A percentile compares a stretch with the other conserved stretches of the same genome.
Conservation (phyloP, 75 land plant genomes). For the Isoetes taiwanensis region DNA sequence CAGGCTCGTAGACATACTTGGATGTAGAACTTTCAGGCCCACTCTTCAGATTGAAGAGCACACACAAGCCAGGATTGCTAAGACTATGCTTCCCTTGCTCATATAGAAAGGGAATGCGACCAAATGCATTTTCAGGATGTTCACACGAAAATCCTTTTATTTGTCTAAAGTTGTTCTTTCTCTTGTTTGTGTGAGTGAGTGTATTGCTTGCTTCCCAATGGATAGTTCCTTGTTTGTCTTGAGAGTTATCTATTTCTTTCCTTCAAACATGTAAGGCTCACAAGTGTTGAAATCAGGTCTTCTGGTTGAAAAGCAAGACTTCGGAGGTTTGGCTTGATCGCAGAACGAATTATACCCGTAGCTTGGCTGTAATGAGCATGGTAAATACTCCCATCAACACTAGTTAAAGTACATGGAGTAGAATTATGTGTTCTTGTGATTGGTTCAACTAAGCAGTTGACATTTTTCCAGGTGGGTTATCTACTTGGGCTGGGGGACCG, state of each 20-base stretch:
- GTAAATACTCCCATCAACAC: constrained; percentile 31
- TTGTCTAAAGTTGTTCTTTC: background rate
- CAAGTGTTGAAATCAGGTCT: too few species aligned
- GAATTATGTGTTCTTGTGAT: background rate
- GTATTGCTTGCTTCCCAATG: background rate
- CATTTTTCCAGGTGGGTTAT: constrained; percentile 73
- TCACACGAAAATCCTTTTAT: background rate
- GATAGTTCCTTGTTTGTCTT: background rate
- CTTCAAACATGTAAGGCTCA: too few species aligned
- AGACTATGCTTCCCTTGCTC: too few species aligned
- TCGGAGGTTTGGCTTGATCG: constrained; percentile 96
- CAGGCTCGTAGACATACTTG: too few species aligned
- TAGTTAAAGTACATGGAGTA: background rate
- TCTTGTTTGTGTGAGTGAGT: background rate
- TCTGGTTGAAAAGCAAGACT: constrained; percentile 94
- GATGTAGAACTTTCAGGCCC: too few species aligned
- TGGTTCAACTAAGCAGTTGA: background rate
- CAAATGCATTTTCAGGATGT: background rate
- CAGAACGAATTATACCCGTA: constrained; percentile 91
- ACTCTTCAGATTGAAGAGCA: too few species aligned
- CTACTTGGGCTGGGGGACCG: constrained; percentile 95
- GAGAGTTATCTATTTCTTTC: background rate
- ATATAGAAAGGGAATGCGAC: too few species aligned
- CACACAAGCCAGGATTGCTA: too few species aligned
- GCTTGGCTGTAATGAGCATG: constrained; percentile 99